Base-by-base conservation (phyloP, 768 basidiomycete species). In the Rhodotorula kratochvilovae region DNA sequence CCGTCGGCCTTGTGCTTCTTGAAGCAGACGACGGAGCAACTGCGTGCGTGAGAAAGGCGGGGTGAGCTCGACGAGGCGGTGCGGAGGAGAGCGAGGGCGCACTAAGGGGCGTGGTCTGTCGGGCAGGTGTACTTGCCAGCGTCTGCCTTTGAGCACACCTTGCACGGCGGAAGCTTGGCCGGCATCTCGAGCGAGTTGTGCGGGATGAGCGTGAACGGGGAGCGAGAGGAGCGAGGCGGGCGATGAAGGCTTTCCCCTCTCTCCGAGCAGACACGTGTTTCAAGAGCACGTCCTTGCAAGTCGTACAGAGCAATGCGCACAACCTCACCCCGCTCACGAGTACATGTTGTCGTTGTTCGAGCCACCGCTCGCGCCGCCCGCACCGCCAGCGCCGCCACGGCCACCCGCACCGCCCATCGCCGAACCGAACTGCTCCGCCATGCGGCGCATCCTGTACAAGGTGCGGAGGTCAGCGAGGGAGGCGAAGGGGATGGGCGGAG, bases 401-500 rank as follows among this genome's bases (percentile, higher is more conserved):
- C 60, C 59, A 1, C 55, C 55, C 8, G 55, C 39, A 17, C 70
- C 63, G 39, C 68, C 65, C 67, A 68, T 69, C 50, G 66, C 57
- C 21, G 51, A 46, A 16, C 70, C 73, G 50, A 77, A 74, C 56
- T 67, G 63, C 39, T 74, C 68, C 0, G 77, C 77, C 80, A 82
- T 66, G n/a, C 80, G 75, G 39, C 80, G 63, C 76, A 82, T 77
- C 25, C 56, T 57, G 59, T 33, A 11, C 19, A 45, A 21, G 27
- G n/a, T 6, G n/a, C 8, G 7, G 35, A 43, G 4, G 56, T 21
- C 19, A 29, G 25, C n/a, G 39, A 39, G 8, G 13, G 6, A 39
- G 13, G 8, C 39, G 29, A 50, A 27, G n/a, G n/a, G n/a, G n/a
- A n/a, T 1, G 15, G 15, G 19, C 25, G 6, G 39, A 63, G 53